Conservation (phyloP, 2,329 filamentous ascomycete genomes). For the Penicillium fuscoglaucum region DNA sequence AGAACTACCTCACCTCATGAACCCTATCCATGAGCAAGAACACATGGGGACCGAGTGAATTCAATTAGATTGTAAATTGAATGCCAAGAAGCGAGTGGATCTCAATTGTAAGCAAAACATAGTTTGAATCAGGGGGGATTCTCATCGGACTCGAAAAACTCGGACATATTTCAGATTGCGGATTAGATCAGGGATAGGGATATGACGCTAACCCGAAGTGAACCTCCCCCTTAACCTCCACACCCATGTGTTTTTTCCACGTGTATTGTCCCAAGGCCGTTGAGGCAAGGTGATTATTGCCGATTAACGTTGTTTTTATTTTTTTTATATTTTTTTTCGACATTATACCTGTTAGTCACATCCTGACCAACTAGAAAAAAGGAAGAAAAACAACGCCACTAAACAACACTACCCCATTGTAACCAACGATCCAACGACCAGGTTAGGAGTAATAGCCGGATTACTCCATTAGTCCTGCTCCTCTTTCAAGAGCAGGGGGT, state of each 20-base stretch:
- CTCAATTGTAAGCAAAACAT: slow-evolving; percentile 7
- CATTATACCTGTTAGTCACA: neutral
- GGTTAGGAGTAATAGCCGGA: neutral
- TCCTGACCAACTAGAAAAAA: neutral
- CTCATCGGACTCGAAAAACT: neutral
- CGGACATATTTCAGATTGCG: slow-evolving; percentile 26
- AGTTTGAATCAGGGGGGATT: slow-evolving; percentile 16
- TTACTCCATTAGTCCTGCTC: neutral
- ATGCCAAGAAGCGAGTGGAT: slow-evolving; percentile 3
- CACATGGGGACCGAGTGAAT: neutral
- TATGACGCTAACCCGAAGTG: slow-evolving; percentile 14
- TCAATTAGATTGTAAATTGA: neutral
- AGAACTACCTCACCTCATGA: neutral
- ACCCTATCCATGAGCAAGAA: neutral
- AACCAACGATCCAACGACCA: neutral
- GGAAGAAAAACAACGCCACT: neutral
- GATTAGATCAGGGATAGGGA: slow-evolving; percentile 16
- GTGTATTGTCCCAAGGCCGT: neutral
- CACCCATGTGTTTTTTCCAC: neutral
- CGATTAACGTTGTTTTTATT: neutral
- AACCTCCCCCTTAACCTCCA: slow-evolving; percentile 1
- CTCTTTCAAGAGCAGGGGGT: neutral
- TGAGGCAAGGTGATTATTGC: neutral
- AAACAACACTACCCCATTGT: neutral
- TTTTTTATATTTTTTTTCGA: no score